A percentile compares a stretch with the other conserved stretches of the same genome.
Evolutionary conservation across 441 rosid species (phyloP).

Genomic region (Croton laevigatus): DNA sequence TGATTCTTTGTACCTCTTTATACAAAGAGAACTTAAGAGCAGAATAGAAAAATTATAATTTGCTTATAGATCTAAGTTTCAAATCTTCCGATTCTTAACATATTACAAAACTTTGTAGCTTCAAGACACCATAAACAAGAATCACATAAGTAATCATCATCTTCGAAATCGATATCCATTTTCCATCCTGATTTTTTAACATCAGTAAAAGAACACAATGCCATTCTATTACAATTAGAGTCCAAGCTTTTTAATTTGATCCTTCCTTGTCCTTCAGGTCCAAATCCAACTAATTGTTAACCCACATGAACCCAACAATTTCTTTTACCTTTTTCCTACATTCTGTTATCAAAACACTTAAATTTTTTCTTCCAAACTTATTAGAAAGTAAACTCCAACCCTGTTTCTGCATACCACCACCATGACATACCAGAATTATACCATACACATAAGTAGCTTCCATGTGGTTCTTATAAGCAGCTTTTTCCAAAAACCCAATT

Average conservation of each 20-base stretch:
- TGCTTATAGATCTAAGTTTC: neutral
- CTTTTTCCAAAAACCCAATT: conserved; percentile 1
- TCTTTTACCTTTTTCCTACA: neutral
- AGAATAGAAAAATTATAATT: no score
- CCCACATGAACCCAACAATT: neutral
- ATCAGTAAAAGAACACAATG: neutral
- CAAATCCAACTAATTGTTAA: neutral
- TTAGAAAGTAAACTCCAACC: neutral
- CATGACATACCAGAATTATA: neutral
- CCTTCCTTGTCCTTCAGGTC: neutral
- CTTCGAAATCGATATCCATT: neutral
- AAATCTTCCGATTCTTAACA: neutral
- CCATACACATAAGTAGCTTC: conserved; percentile 11
- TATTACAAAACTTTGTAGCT: conserved; percentile 2
- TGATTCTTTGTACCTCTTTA: no score
- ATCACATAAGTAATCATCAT: neutral
- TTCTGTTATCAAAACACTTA: neutral
- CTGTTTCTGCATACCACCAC: neutral
- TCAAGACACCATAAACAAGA: conserved; percentile 15
- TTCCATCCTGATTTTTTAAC: neutral
- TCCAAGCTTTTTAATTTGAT: neutral
- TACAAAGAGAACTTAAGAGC: no score
- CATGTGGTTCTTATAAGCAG: conserved; percentile 5
- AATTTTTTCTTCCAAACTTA: neutral
- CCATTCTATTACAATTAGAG: neutral